A percentile compares a stretch with the other conserved stretches of the same genome.
Evolutionary conservation across 352 stramenopile genomes (phyloP).

Genomic region (Pythium dissimile): DNA sequence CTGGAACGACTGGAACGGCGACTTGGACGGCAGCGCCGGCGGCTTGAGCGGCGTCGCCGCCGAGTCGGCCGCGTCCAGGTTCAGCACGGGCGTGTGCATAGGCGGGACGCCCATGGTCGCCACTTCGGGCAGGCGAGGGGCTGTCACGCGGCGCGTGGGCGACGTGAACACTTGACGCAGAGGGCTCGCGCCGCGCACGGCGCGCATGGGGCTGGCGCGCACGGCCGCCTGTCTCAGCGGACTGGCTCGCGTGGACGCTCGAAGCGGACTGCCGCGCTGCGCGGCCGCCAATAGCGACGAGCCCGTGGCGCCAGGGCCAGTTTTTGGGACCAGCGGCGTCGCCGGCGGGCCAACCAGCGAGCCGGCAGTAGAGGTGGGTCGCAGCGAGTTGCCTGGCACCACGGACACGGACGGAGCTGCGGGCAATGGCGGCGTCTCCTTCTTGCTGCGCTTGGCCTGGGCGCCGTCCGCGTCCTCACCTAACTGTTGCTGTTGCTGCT

Average conservation of each 20-base stretch:
- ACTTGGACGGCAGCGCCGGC: constrained; percentile 42
- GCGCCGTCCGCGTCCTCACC: neutral
- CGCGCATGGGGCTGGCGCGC: constrained; percentile 14
- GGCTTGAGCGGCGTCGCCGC: constrained; percentile 16
- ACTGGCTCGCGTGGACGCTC: constrained; percentile 10
- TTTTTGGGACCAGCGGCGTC: constrained; percentile 12
- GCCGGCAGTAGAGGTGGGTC: neutral
- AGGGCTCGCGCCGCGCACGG: constrained; percentile 13
- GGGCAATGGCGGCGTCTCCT: constrained; percentile 10
- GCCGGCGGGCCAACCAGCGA: constrained; percentile 14
- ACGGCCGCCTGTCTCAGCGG: constrained; percentile 8
- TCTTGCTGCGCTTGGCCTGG: constrained; percentile 19
- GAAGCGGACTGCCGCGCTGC: constrained; percentile 14
- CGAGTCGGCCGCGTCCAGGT: constrained; percentile 15
- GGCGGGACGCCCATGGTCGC: constrained; percentile 15
- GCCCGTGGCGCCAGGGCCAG: neutral
- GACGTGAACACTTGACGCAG: constrained; percentile 23
- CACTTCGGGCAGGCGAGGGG: constrained; percentile 16
- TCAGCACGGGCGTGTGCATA: constrained; percentile 34
- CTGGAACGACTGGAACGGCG: constrained; percentile 79
- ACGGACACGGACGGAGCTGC: neutral
- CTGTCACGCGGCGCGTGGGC: constrained; percentile 11
- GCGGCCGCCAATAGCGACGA: neutral
- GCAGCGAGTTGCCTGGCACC: neutral
- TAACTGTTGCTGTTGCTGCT: constrained; percentile 34